Base-by-base conservation (phyloP, 805 yeast genomes). In the Wickerhamomyces rabaulensis region DNA sequence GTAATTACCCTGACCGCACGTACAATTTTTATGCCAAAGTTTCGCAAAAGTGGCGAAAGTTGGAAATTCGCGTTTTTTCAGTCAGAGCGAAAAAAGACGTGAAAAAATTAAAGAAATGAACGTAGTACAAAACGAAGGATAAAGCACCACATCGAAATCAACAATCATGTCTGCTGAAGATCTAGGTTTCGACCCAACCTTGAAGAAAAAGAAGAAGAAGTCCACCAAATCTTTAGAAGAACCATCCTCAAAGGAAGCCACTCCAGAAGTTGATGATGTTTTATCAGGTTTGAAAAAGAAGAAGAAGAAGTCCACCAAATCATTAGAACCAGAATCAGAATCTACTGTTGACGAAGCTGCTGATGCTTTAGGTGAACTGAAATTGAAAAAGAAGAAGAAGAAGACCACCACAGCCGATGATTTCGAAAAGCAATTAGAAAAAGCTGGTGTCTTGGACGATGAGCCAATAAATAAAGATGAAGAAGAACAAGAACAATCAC, bases 351-450 rank as follows among this genome's bases (percentile, higher is more conserved):
- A 70, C 50, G 78, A 67, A 36, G 69, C 79, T 35, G 71, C 82
- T 29, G 87, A 82, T 52, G 78, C 82, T 52, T 74, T 85, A 46
- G 82, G 82, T 21, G 92, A 87, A 39, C 67, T 84, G 61, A 82
- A 80, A 58, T 74, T 84, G 67, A 86, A 87, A 75, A 85, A 85
- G 74, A 90, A 90, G 80, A 88, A 88, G 84, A 79, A 78, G 74
- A 82, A 81, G 79, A 73, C 74, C 50, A 69, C 73, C 27, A 67
- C 74, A 15, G 87, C 76, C 43, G 79, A 82, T 58, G 96, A 87
- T 53, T 92, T 92, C 61, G 98, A 92, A 57, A 84, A 85, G 63
- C 87, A 87, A 61, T 75, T 92, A 58, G 95, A 88, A 64, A 75
- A 86, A 63, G 97, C 97, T 15, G 97, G 98, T 62, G 76, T 90